Base-by-base conservation (phyloP, 768 basidiomycete genomes). In the Fomitopsis serialis region DNA sequence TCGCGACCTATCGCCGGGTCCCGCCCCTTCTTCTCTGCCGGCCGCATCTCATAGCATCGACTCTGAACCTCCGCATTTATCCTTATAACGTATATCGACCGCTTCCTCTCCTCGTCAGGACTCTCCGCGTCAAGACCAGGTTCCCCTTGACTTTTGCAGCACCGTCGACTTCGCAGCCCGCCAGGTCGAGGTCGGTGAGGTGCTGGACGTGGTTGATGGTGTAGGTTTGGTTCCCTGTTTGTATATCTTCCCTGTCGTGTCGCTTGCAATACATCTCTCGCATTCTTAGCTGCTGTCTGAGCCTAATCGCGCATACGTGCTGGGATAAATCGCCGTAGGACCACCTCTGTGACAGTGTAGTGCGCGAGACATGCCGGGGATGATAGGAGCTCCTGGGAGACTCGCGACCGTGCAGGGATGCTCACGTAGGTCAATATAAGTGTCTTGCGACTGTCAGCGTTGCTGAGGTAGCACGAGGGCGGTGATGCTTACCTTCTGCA, bases 341-440 rank as follows among this genome's bases (percentile, higher is more conserved):
- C 79, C 2, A 98, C 89, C 66, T 98, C 97, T 42, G 88, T 74
- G 6, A 99, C 77, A 5, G 85, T 83, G 62, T 92, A 97, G 52
- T 86, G 77, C 37, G 79, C 68, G 17, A 97, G 71, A 65, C 84
- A 89, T 6, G 83, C 84, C 2, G 94, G 94, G 0, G 87, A 82
- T 4, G 75, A 68, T 15, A 92, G 73, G 1, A 81, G 63, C 15
- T 78, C 70, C 6, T 66, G 57, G 1, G 81, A 72, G 1, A 86
- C 58, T 4, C 82, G 77, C 3, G 81, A 81, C 27, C 75, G 72
- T 0, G 94, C 79, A 0, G 97, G 97, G 45, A 98, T 97, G 1
- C 91, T 95, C 47, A 99, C 89, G 58, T 98, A 96, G 23, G 87
- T 79, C 25, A 98, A 69, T 45, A 99, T 78, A 3, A 98, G 78